Percentiles rank a stretch among this genome's conserved stretches.
Conservation (phyloP, 2,329 filamentous ascomycete genomes). For the Fusarium tanahbumbuense region DNA sequence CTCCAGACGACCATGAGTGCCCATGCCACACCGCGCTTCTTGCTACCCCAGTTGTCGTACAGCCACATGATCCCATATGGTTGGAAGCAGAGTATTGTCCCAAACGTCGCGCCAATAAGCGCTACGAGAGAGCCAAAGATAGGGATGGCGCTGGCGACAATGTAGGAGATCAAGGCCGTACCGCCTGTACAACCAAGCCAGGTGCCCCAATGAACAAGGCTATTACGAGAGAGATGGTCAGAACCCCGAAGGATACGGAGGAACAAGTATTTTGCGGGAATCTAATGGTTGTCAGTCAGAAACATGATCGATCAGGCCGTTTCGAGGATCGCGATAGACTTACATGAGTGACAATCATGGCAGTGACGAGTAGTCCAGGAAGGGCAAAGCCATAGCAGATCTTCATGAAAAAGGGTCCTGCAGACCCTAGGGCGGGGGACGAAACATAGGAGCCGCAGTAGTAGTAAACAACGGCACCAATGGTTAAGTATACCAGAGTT, state of each 20-base stretch:
- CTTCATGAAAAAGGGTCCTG: conserved; percentile 56
- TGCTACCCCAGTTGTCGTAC: conserved; percentile 23
- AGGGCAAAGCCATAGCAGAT: conserved; percentile 57
- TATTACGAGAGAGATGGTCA: conserved; percentile 47
- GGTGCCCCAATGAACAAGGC: conserved; percentile 44
- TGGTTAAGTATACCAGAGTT: conserved; percentile 49
- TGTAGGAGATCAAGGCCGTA: conserved; percentile 26
- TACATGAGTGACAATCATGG: conserved; percentile 47
- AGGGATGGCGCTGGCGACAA: conserved; percentile 35
- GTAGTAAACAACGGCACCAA: conserved; percentile 57
- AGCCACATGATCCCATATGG: conserved; percentile 38
- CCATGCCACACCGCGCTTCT: conserved; percentile 10
- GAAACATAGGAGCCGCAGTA: conserved; percentile 60
- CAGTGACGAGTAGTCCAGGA: conserved; percentile 47
- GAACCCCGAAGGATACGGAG: conserved; percentile 47
- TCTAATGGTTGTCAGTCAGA: conserved; percentile 17
- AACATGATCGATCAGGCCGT: no score
- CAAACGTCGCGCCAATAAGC: conserved; percentile 30
- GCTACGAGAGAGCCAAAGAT: conserved; percentile 33
- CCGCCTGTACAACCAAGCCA: conserved; percentile 42
- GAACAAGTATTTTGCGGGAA: conserved; percentile 47
- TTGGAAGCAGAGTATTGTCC: conserved; percentile 38
- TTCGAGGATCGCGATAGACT: conserved; percentile 7
- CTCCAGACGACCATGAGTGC: conserved; percentile 16
- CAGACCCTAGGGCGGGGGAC: conserved; percentile 60